Conservation (phyloP, 768 basidiomycete species). For the Crassisporium funariophilum region DNA sequence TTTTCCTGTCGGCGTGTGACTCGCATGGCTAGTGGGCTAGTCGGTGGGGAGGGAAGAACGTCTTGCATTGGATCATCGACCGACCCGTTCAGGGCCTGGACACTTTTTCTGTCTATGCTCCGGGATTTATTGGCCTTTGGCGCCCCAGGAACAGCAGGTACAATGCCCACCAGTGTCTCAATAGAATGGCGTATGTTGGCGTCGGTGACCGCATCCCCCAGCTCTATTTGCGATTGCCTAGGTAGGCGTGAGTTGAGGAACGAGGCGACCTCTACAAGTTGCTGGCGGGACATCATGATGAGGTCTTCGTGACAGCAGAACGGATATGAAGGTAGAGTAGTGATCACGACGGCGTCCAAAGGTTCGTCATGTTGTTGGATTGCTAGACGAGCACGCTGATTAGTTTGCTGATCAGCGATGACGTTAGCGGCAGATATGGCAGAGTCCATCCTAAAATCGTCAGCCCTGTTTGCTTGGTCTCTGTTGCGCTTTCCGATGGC, state of each 20-base stretch:
- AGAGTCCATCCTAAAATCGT: not conserved
- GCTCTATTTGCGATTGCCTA: slow-evolving; percentile 48
- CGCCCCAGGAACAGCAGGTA: slow-evolving; percentile 38
- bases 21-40: slow-evolving; percentile 38
- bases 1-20: slow-evolving; percentile 21
- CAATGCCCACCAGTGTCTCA: slow-evolving; percentile 63
- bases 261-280: slow-evolving; percentile 54
- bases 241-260: slow-evolving; percentile 62
- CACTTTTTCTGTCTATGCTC: not conserved
- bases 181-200: slow-evolving; percentile 53
- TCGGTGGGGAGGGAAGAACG: slow-evolving; percentile 31
- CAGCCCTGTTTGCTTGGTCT: slow-evolving; percentile 14
- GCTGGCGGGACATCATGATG: slow-evolving; percentile 56
- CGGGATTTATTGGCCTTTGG: slow-evolving; percentile 33
- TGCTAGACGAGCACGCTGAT: slow-evolving; percentile 46
- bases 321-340: slow-evolving; percentile 55
- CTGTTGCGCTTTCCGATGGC: slow-evolving; percentile 28
- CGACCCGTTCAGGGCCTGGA: slow-evolving; percentile 1
- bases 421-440: not conserved
- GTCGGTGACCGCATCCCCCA: slow-evolving; percentile 28
- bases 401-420: not conserved
- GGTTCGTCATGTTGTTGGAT: slow-evolving; percentile 61
- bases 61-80: slow-evolving; percentile 8
- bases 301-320: slow-evolving; percentile 80
- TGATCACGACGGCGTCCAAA: slow-evolving; percentile 60